Evolutionary conservation across 495 filamentous ascomycete genomes (phyloP).

Genomic region (Hypoxylon crocopeplum): DNA sequence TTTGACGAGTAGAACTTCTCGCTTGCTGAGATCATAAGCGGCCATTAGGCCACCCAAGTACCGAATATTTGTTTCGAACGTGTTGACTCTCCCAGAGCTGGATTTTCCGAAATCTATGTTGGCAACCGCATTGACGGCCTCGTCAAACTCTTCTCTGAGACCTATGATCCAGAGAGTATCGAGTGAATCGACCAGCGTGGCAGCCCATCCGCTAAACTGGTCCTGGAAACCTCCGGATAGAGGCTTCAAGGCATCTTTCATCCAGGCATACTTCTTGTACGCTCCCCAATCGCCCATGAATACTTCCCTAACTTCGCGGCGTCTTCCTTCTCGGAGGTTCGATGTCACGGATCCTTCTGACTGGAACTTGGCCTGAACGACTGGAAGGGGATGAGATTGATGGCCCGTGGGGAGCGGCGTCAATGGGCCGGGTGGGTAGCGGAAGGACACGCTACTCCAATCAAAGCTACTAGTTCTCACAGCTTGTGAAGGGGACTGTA

Average conservation of each 20-base stretch:
- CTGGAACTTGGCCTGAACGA: conserved; percentile 70
- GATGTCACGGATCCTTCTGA: conserved; percentile 62
- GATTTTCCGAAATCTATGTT: conserved; percentile 74
- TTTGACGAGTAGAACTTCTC: conserved; percentile 75
- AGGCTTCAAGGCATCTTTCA: conserved; percentile 78
- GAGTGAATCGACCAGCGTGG: conserved; percentile 84
- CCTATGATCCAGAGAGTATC: conserved; percentile 95
- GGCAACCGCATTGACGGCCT: conserved; percentile 74
- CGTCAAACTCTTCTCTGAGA: conserved; percentile 80
- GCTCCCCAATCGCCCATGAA: conserved; percentile 77
- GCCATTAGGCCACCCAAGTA: conserved; percentile 81
- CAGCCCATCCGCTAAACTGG: conserved; percentile 90
- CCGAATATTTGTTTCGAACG: conserved; percentile 85
- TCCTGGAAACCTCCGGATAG: conserved; percentile 64
- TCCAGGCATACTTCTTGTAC: conserved; percentile 80
- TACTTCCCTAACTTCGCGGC: conserved; percentile 66
- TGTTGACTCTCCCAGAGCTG: conserved; percentile 68
- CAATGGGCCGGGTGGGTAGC: conserved; percentile 63
- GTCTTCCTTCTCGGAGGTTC: conserved; percentile 61
- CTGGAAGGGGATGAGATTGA: conserved; percentile 55
- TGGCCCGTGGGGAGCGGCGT: conserved; percentile 66
- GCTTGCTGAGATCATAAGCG: conserved; percentile 78
- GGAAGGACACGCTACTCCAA: conserved; percentile 66
- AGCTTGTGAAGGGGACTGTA: background rate
- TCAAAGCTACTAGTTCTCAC: conserved; percentile 45